Evolutionary conservation across 176 grass and related monocot species (phyloP).

Genomic region (Puccinellia tenuiflora): DNA sequence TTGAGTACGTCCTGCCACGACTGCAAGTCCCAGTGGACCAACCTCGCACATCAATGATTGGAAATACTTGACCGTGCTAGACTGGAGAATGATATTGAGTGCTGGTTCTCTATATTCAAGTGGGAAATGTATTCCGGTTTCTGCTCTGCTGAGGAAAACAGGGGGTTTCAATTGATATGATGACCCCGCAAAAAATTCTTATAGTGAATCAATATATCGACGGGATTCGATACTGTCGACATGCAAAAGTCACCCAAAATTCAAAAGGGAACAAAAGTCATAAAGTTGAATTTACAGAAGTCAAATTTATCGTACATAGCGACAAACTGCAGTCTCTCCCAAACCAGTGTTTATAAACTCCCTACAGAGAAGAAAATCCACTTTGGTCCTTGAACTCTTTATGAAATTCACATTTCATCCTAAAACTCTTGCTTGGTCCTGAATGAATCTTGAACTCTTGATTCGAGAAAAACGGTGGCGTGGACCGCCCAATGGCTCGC

Average conservation of each 20-base stretch:
- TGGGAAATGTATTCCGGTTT: not conserved
- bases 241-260: not conserved
- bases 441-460: too few relatives aligned
- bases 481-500: too few relatives aligned
- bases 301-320: not conserved
- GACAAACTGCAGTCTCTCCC: not conserved
- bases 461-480: too few relatives aligned
- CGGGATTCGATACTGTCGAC: not conserved
- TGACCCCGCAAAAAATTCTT: too few relatives aligned
- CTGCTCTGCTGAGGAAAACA: not conserved
- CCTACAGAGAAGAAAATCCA: too few relatives aligned
- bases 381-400: too few relatives aligned
- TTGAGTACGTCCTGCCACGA: not conserved
- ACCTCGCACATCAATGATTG: conserved; percentile 17
- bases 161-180: not conserved
- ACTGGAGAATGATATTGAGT: not conserved
- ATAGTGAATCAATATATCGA: not conserved
- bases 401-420: too few relatives aligned
- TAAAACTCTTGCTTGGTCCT: too few relatives aligned
- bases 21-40: not conserved
- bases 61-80: not conserved
- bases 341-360: too few relatives aligned
- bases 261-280: not conserved
- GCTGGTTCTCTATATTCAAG: too few relatives aligned
- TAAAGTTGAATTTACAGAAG: not conserved